Evolutionary conservation across 768 basidiomycete genomes (phyloP).

Genomic region (Filobasidium floriforme): DNA sequence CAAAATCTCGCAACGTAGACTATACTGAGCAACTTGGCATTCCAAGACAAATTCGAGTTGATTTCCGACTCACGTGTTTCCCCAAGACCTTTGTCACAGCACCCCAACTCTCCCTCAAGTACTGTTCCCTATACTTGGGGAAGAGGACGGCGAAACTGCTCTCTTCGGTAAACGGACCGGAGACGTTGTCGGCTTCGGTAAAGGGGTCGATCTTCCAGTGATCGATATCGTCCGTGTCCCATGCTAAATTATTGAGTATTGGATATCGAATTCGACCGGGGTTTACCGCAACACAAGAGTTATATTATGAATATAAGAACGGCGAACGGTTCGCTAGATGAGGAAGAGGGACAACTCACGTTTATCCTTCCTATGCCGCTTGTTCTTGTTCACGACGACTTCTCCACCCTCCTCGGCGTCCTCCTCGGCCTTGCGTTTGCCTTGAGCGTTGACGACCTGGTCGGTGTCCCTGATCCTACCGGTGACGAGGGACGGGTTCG

Average conservation of each 20-base stretch:
- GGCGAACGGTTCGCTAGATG: neutral
- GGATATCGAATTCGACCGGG: no score
- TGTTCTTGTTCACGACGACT: slow-evolving; percentile 66
- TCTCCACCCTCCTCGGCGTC: slow-evolving; percentile 2
- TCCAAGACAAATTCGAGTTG: no score
- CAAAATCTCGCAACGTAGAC: no score
- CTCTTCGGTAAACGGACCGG: slow-evolving; percentile 77
- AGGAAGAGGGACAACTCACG: slow-evolving; percentile 53
- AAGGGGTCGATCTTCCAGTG: slow-evolving; percentile 95
- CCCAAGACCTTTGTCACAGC: slow-evolving; percentile 79
- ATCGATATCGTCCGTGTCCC: slow-evolving; percentile 98
- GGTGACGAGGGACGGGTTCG: slow-evolving; percentile 3
- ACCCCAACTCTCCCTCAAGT: slow-evolving; percentile 89
- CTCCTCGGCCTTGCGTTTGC: neutral
- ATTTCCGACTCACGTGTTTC: slow-evolving; percentile 59
- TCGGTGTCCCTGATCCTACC: neutral
- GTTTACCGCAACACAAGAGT: no score
- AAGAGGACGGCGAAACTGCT: slow-evolving; percentile 97
- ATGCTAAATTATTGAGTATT: slow-evolving; percentile 55
- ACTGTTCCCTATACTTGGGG: slow-evolving; percentile 90
- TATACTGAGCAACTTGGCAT: no score
- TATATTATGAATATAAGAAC: no score
- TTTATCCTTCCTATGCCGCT: slow-evolving; percentile 85
- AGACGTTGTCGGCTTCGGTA: slow-evolving; percentile 62
- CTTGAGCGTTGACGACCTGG: neutral